Percentiles rank a stretch among this genome's conserved stretches.
phyloP scores from a whole-genome alignment of 768 basidiomycete species.

The Pleurotus ostreatus region DNA sequence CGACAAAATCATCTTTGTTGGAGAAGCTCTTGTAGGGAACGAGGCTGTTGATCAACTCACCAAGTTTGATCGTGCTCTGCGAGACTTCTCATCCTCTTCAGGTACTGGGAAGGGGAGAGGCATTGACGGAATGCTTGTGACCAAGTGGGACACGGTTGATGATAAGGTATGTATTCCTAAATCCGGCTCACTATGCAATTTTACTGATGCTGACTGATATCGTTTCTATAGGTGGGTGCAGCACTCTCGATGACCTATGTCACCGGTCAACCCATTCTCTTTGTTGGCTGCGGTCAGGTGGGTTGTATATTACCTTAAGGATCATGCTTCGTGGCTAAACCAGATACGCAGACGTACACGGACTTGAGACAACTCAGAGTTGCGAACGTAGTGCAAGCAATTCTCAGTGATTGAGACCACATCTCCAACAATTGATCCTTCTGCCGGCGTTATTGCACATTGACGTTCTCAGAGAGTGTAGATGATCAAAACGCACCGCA shows the following conservation, averaged over 20 bases:
- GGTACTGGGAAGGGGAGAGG: constrained; percentile 74
- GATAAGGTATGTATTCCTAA: constrained; percentile 65
- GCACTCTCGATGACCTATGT: constrained; percentile 99
- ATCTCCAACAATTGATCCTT: neutral
- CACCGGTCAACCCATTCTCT: constrained; percentile 96
- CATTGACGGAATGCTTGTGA: constrained; percentile 97
- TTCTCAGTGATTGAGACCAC: constrained; percentile 63
- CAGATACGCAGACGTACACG: constrained; percentile 77
- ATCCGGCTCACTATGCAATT: neutral
- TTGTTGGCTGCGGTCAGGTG: constrained; percentile 97
- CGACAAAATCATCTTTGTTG: constrained; percentile 97
- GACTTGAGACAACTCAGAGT: constrained; percentile 90
- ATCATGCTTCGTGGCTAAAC: constrained; percentile 1
- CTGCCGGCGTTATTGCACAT: too few relatives aligned
- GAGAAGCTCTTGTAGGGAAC: constrained; percentile 96
- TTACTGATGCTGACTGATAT: neutral
- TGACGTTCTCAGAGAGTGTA: too few relatives aligned
- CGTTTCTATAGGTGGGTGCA: constrained; percentile 78
- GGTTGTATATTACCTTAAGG: constrained; percentile 17
- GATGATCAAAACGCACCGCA: too few relatives aligned
- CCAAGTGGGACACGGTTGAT: constrained; percentile 99
- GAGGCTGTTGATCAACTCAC: constrained; percentile 97
- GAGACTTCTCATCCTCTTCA: constrained; percentile 82
- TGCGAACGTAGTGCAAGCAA: constrained; percentile 88
- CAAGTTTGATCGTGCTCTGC: constrained; percentile 92